Evolutionary conservation across 495 filamentous ascomycete genomes (phyloP).

Genomic region (Tirmania nivea): DNA sequence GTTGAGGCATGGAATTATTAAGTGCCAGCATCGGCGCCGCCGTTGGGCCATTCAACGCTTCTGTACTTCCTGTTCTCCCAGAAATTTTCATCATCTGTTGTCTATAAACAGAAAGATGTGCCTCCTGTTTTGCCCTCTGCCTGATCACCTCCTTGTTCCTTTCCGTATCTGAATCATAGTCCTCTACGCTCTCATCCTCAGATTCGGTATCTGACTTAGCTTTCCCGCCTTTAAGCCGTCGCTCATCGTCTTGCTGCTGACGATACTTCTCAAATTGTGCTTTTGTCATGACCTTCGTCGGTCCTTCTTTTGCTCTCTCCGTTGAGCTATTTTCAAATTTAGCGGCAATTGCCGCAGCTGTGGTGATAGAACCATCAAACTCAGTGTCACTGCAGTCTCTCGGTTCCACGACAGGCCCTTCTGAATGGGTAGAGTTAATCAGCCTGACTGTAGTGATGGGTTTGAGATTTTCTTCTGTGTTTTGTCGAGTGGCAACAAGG

Average conservation of each 20-base stretch:
- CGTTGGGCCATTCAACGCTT: conserved; percentile 14
- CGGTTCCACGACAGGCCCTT: conserved; percentile 8
- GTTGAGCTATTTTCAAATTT: conserved; percentile 26
- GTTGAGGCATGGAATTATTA: conserved; percentile 12
- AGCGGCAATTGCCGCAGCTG: conserved; percentile 32
- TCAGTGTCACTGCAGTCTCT: conserved; percentile 23
- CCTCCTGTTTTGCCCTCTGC: conserved; percentile 73
- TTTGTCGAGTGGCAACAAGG: conserved; percentile 10
- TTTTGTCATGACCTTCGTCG: conserved; percentile 70
- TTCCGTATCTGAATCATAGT: conserved; percentile 71
- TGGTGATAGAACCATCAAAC: conserved; percentile 31
- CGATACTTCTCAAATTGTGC: conserved; percentile 71
- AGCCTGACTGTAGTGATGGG: neutral
- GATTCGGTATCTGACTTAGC: conserved; percentile 18
- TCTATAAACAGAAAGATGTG: conserved; percentile 71
- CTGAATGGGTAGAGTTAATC: neutral
- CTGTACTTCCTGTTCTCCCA: conserved; percentile 39
- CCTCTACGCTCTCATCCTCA: conserved; percentile 36
- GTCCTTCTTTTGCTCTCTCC: conserved; percentile 21
- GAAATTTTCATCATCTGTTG: conserved; percentile 97
- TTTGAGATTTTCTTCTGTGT: conserved; percentile 6
- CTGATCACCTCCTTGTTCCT: conserved; percentile 47
- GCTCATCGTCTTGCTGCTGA: conserved; percentile 49
- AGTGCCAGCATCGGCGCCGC: conserved; percentile 24
- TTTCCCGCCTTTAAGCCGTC: conserved; percentile 26